Conservation (phyloP, 139 green algal species). For the Micromonas pusilla region DNA sequence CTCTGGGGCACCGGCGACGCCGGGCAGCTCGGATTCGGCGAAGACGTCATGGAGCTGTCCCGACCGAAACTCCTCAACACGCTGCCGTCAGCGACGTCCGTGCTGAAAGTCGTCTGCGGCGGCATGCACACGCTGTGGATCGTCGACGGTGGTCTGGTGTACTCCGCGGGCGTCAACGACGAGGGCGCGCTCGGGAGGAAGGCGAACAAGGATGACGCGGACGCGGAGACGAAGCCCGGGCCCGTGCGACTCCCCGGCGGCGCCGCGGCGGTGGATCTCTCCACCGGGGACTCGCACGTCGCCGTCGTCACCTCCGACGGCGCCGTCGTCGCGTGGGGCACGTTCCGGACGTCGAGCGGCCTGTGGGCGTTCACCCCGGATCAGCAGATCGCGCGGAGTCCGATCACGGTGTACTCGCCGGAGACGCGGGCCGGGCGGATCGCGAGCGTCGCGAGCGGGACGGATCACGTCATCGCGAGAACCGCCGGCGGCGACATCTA, state of each 20-base stretch:
- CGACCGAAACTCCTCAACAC: constrained; percentile 17
- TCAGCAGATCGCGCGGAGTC: background rate
- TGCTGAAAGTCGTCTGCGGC: constrained; percentile 51
- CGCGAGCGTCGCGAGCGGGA: constrained; percentile 3
- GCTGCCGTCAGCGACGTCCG: background rate
- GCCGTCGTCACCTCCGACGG: constrained; percentile 5
- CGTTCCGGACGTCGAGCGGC: constrained; percentile 22
- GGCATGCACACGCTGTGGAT: constrained; percentile 86
- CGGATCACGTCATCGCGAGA: constrained; percentile 21
- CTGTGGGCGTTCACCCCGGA: constrained; percentile 14
- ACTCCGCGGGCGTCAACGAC: constrained; percentile 80
- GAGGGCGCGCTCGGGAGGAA: constrained; percentile 46
- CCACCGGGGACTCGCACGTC: constrained; percentile 27
- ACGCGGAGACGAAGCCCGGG: constrained; percentile 24
- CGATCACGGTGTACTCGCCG: background rate
- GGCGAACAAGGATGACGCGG: constrained; percentile 10
- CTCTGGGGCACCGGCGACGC: constrained; percentile 44
- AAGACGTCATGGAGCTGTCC: constrained; percentile 21
- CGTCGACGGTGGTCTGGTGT: constrained; percentile 50
- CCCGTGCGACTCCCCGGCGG: constrained; percentile 14
- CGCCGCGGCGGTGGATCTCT: background rate
- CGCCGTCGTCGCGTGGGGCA: constrained; percentile 19
- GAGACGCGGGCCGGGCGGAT: background rate
- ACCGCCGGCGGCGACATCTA: constrained; percentile 20
- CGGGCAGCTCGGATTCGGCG: constrained; percentile 52